Base-by-base conservation (phyloP, 2,329 filamentous ascomycete species). In the Neonectria faginata region DNA sequence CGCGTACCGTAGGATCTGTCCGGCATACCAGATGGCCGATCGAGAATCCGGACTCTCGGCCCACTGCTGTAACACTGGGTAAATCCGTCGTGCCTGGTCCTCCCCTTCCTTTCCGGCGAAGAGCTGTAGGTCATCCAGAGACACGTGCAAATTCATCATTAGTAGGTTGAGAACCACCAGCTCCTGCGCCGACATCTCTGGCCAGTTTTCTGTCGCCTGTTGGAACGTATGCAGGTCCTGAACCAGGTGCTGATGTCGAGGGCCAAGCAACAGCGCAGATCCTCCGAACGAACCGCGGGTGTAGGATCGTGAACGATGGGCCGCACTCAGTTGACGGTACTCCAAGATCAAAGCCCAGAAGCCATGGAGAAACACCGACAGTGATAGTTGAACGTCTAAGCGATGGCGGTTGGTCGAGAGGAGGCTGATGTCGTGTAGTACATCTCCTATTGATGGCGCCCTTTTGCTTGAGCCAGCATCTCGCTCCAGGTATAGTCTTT, bases 21-120 rank as follows among this genome's bases (percentile, higher is more conserved):
- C 90, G 1, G 91, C 90, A 68, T 90, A 88, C 85, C 87, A 92
- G 1, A 92, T 74, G 10, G 89, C 86, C 65, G 86, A 85, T 29
- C 89, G 82, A 8, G 88, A 85, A 22, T 87, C 83, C 1, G 79
- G 71, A 42, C 82, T 88, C 36, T 82, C 81, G 0, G 82, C 83
- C 89, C 89, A 91, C 27, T 86, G 81, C 62, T 86, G 84, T 8
- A 91, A 79, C 0, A 83, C 79, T 0, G 87, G 84, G 66, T 88
- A 89, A 14, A 88, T 83, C 7, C 84, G 79, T 4, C 86, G 83
- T 4, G 89, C 89, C 73, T 91, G 87, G 36, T 90, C 88, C 65
- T 89, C 86, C 25, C 88, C 89, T 67, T 90, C 89, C 47, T 90
- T 89, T 5, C 90, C 90, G 0, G 88, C 87, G 67, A 92, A 91